phyloP scores from a whole-genome alignment of 352 stramenopile genomes.

The Pythium graminicola region DNA sequence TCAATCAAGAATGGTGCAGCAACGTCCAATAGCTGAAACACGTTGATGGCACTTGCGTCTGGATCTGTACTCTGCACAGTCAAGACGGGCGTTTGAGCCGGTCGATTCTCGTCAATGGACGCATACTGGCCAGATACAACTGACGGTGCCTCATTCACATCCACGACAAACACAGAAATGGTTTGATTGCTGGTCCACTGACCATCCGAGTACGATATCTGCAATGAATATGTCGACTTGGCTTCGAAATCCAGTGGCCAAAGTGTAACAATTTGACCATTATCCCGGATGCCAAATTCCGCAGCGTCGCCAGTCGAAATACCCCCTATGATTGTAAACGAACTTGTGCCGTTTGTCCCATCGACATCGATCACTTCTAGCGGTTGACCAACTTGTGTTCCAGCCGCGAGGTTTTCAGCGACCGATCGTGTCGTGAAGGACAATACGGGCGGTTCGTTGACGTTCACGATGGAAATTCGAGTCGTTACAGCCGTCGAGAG shows the following conservation, averaged over 20 bases:
- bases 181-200: constrained; percentile 26
- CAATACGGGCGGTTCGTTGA: constrained; percentile 45
- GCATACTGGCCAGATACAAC: constrained; percentile 23
- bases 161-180: constrained; percentile 30
- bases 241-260: constrained; percentile 35
- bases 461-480: constrained; percentile 24
- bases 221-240: constrained; percentile 7
- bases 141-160: constrained; percentile 44
- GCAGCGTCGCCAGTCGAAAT: constrained; percentile 7
- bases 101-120: constrained; percentile 34
- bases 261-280: constrained; percentile 39
- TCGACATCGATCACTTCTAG: constrained; percentile 39
- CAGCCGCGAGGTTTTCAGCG: constrained; percentile 37
- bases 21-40: constrained; percentile 20
- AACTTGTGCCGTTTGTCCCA: constrained; percentile 24
- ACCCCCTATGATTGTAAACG: constrained; percentile 27
- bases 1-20: constrained; percentile 21
- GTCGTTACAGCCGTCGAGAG: constrained; percentile 10
- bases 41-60: constrained; percentile 27
- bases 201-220: constrained; percentile 22
- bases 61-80: constrained; percentile 29
- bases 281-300: constrained; percentile 34
- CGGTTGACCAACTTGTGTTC: constrained; percentile 36
- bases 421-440: constrained; percentile 19
- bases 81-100: constrained; percentile 26